A percentile compares a stretch with the other conserved stretches of the same genome.
phyloP scores from a whole-genome alignment of 257 asterid species.

The Petunia secreta region DNA sequence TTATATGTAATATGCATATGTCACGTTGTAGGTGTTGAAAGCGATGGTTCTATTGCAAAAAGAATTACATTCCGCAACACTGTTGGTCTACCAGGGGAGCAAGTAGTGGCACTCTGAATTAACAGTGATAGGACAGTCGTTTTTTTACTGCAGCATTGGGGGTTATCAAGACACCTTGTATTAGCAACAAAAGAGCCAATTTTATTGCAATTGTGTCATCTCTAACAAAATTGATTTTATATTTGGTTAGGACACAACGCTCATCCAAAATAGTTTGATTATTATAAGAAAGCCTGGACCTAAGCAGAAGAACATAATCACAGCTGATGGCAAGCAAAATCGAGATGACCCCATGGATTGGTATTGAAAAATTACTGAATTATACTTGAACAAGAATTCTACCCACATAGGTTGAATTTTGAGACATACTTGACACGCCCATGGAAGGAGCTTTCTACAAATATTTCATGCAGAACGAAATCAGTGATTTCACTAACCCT shows the following conservation, averaged over 20 bases:
- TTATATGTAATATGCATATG: too few species aligned
- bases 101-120: conserved; percentile 67
- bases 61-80: conserved; percentile 62
- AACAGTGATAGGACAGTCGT: conserved; percentile 46
- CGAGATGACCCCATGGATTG: conserved; percentile 41
- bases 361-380: conserved; percentile 67
- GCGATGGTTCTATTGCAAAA: conserved; percentile 54
- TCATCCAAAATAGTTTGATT: conserved; percentile 63
- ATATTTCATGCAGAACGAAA: conserved; percentile 62
- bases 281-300: conserved; percentile 49
- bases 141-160: conserved; percentile 71
- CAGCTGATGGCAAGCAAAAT: conserved; percentile 64
- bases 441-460: conserved; percentile 46
- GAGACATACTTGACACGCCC: conserved; percentile 65
- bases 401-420: conserved; percentile 38
- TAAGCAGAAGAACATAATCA: conserved; percentile 53
- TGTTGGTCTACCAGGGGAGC: conserved; percentile 66
- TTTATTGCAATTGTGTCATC: conserved; percentile 66
- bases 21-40: conserved; percentile 37
- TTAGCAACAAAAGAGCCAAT: conserved; percentile 57
- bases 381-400: conserved; percentile 45
- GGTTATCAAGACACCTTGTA: conserved; percentile 67
- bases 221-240: conserved; percentile 75
- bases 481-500: conserved; percentile 61
- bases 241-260: conserved; percentile 61